Evolutionary conservation across 345 rosid species (phyloP).

Genomic region (Brassica carinata): DNA sequence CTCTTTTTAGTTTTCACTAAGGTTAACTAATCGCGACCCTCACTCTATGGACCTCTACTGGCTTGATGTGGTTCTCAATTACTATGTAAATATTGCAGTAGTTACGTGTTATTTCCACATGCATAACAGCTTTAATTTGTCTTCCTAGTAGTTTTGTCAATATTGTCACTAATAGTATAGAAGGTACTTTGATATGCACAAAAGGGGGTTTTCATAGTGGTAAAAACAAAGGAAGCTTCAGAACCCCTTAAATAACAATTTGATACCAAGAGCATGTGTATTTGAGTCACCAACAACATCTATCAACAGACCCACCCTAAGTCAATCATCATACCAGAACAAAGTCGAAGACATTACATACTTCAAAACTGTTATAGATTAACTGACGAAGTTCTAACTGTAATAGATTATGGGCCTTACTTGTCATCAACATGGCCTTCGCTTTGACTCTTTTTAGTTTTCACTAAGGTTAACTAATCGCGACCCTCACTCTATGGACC

Average conservation of each 20-base stretch:
- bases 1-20: no score
- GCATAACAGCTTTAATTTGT: neutral
- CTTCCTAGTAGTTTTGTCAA: neutral
- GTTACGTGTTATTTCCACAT: neutral
- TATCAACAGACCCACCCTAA: neutral
- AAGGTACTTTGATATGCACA: neutral
- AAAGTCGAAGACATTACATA: neutral
- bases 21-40: no score
- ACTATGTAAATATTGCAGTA: neutral
- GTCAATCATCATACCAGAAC: neutral
- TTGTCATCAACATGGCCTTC: no score
- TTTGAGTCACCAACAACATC: neutral
- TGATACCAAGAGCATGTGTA: neutral
- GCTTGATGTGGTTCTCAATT: no score
- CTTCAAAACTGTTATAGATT: neutral
- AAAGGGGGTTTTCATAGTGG: neutral
- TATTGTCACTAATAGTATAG: neutral
- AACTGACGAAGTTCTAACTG: no score
- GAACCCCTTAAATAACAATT: neutral
- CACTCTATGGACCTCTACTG: no score
- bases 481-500: no score
- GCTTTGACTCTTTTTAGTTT: no score
- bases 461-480: no score
- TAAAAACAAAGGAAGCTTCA: neutral
- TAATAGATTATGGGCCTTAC: no score